Conservation (phyloP, 805 yeast species). For the Candida quercuum region DNA sequence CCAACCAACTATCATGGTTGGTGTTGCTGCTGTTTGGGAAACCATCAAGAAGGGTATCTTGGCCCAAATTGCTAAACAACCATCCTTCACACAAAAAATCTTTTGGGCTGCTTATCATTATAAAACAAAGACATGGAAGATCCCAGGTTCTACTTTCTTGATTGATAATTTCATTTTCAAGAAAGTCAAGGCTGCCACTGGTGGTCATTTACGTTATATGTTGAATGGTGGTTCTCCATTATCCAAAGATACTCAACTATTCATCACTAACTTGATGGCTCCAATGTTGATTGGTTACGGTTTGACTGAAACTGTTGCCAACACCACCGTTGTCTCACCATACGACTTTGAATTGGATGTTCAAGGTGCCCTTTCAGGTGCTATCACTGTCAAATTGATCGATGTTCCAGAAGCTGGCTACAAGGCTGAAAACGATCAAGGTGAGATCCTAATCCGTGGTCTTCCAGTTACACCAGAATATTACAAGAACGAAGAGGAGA, state of each 20-base stretch:
- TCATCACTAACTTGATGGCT: constrained; percentile 67
- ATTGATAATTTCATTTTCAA: constrained; percentile 76
- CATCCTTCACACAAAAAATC: constrained; percentile 63
- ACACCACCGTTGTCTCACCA: constrained; percentile 66
- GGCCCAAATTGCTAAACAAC: constrained; percentile 62
- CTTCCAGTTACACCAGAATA: constrained; percentile 69
- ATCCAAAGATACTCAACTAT: constrained; percentile 73
- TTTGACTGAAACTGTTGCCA: constrained; percentile 93
- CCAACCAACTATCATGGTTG: constrained; percentile 92
- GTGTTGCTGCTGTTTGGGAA: constrained; percentile 99
- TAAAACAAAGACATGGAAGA: constrained; percentile 56
- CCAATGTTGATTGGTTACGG: constrained; percentile 96
- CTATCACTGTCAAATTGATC: constrained; percentile 80
- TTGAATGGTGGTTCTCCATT: constrained; percentile 94
- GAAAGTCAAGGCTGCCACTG: constrained; percentile 89
- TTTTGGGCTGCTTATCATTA: constrained; percentile 87
- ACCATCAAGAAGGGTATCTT: constrained; percentile 87
- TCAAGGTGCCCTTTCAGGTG: constrained; percentile 79
- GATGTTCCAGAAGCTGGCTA: constrained; percentile 92
- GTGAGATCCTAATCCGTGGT: constrained; percentile 85
- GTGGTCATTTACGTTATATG: constrained; percentile 71
- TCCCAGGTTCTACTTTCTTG: constrained; percentile 64
- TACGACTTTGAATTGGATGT: constrained; percentile 63
- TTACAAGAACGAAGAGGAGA: constrained; percentile 79
- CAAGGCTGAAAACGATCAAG: constrained; percentile 84